phyloP scores from a whole-genome alignment of 495 filamentous ascomycete species.

The Tuber indicum region DNA sequence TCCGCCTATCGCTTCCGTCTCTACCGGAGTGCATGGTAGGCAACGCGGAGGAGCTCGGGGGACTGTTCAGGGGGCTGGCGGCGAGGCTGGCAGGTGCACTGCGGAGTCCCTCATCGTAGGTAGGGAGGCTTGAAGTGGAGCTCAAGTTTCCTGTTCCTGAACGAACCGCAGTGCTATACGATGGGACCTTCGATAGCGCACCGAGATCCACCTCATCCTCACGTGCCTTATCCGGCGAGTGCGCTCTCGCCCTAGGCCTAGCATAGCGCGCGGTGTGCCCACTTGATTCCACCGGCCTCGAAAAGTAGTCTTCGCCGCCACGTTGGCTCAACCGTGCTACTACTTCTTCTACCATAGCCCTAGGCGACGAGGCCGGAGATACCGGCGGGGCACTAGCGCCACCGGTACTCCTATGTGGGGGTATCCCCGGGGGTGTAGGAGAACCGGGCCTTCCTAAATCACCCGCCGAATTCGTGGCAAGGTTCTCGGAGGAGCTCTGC shows the following conservation, averaged over 20 bases:
- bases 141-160: constrained; percentile 50
- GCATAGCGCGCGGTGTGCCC: constrained; percentile 8
- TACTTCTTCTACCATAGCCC: constrained; percentile 13
- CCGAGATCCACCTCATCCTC: constrained; percentile 54
- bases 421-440: constrained; percentile 20
- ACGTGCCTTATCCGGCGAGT: constrained; percentile 24
- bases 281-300: constrained; percentile 16
- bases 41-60: constrained; percentile 32
- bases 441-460: constrained; percentile 27
- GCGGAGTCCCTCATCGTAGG: constrained; percentile 50
- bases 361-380: constrained; percentile 16
- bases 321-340: constrained; percentile 15
- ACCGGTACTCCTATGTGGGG: constrained; percentile 8
- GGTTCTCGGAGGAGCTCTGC: constrained; percentile 70
- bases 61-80: constrained; percentile 38
- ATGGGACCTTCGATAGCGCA: constrained; percentile 66
- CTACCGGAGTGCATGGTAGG: constrained; percentile 42
- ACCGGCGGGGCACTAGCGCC: neutral
- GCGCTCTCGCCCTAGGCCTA: constrained; percentile 21
- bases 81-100: constrained; percentile 41
- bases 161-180: constrained; percentile 69
- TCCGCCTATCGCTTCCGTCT: constrained; percentile 24
- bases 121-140: constrained; percentile 48
- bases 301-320: constrained; percentile 21
- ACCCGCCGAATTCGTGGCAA: constrained; percentile 47